Evolutionary conservation across 176 grass and related monocot genomes (phyloP), one percentile per base, ranked within the genome.

Genomic region (Olyra latifolia): DNA sequence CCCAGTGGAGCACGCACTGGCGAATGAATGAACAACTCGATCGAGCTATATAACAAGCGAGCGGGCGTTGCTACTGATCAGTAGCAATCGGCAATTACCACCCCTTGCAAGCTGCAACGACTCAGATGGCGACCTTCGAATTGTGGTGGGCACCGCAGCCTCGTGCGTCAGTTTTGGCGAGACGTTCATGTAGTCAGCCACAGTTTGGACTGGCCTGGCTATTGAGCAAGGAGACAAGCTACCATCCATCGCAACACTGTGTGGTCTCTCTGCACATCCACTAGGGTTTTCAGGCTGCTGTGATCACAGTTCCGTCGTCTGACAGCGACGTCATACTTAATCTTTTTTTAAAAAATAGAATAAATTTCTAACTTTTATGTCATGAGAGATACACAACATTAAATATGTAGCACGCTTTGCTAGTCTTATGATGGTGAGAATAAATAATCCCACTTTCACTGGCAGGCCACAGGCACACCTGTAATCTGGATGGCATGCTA

Each of bases 121-220:
- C 39, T 11, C 66, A 6, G 32, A 53, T 15, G 30, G 20, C 32
- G 57, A 45, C 58, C 60, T 11, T 16, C 45, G 1, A 24, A 55
- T 32, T 52, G 84, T 61, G 77, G 70, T 23, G 68, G 35, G 40
- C 23, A 38, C 46, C 47, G 47, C 57, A 25, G 76, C 47, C 58
- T 73, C 76, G 67, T 56, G 67, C 75, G 75, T 50, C 55, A 44
- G 56, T 72, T 60, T 42, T 30, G 45, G 47, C 75, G 11, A 71
- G 74, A 71, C 29, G 24, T 17, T 41, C 11, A 39, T 12, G 74
- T 10, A 47, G 59, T 56, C 75, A 47, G 59, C 74, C 75, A 48
- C 40, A 8, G 9, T 10, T 35, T 35, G 32, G 32, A 35, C 5
- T 59, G 4, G 23, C 15, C 46, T 35, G 41, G 4, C 24, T n/a